phyloP scores from a whole-genome alignment of 257 asterid species.

The Plantago ovata region DNA sequence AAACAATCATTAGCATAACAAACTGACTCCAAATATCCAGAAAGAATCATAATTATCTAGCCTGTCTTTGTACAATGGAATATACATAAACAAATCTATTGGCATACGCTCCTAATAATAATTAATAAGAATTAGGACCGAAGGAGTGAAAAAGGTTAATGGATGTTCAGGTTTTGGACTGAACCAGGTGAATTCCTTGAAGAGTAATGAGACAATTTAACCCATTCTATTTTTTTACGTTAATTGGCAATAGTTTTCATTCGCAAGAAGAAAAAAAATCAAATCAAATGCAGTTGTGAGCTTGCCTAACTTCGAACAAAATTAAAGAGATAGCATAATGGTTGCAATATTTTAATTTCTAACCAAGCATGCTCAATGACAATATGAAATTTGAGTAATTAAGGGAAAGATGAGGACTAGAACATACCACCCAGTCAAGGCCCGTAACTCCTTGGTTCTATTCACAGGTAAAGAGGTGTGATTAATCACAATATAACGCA shows the following conservation, averaged over 20 bases:
- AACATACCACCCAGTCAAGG: constrained; percentile 83
- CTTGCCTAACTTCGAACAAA: neutral
- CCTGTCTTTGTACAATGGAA: neutral
- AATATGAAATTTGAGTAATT: neutral
- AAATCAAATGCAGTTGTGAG: neutral
- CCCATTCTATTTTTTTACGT: neutral
- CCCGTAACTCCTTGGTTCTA: constrained; percentile 88
- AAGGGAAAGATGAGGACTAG: constrained; percentile 10
- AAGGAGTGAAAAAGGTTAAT: neutral
- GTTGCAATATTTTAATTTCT: too few species aligned
- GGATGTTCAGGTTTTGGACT: neutral
- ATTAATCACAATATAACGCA: constrained; percentile 46
- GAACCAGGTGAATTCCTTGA: neutral
- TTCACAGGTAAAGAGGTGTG: constrained; percentile 63
- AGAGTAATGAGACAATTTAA: neutral
- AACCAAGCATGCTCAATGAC: neutral
- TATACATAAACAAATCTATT: neutral
- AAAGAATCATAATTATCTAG: neutral
- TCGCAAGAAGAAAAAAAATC: neutral
- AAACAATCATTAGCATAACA: neutral
- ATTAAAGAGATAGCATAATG: too few species aligned
- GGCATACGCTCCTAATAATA: neutral
- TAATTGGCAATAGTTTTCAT: neutral
- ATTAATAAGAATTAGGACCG: neutral
- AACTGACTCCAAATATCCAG: neutral